Base-by-base conservation (phyloP, 257 asterid species). In the Leonotis leonurus region DNA sequence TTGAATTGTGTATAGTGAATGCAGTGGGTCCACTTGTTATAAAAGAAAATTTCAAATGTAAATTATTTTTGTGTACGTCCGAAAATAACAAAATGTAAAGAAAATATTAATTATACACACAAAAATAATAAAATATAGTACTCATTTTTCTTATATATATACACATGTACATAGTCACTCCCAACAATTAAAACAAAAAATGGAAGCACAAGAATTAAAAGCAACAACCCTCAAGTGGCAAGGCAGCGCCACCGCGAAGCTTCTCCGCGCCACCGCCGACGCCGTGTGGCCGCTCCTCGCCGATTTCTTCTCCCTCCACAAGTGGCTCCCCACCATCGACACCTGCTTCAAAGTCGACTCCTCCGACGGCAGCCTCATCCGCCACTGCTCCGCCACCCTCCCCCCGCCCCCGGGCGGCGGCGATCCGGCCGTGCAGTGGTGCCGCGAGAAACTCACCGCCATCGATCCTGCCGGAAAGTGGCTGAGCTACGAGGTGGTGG, bases 291-390 rank as follows among this genome's bases (percentile, higher is more conserved):
- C 85, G 12, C 72, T 84, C 62, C 65, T 89, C 22, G 81, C 77
- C 49, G 96, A 86, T 55, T 89, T 89, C 67, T 86, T 70, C 80
- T 67, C 50, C 81, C 3, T 78, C 17, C 67, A 84, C 80, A 77
- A 80, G 61, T 80, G 81, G 83, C 81, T 83, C 11, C 96, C 95
- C 0, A 56, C 53, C 76, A 71, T 86, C 43, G 85, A 89, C 64
- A 72, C 89, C 0, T 86, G 85, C 46, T n/a, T 29, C 75, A 74
- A 69, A 14, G 70, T 86, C 27, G 71, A 71, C 7, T 86, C 81
- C 11, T 62, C 1, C 21, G 69, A 67, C 1, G 78, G 80, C n/a
- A n/a, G n/a, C 16, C 64, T 75, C 11, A 63, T 83, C 60, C 95
- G 96, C 2, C 79, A 76, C 69, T 85, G 92, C 48, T 73, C 86